phyloP scores from a whole-genome alignment of 2,329 filamentous ascomycete species.

The Fusarium lateritium region DNA sequence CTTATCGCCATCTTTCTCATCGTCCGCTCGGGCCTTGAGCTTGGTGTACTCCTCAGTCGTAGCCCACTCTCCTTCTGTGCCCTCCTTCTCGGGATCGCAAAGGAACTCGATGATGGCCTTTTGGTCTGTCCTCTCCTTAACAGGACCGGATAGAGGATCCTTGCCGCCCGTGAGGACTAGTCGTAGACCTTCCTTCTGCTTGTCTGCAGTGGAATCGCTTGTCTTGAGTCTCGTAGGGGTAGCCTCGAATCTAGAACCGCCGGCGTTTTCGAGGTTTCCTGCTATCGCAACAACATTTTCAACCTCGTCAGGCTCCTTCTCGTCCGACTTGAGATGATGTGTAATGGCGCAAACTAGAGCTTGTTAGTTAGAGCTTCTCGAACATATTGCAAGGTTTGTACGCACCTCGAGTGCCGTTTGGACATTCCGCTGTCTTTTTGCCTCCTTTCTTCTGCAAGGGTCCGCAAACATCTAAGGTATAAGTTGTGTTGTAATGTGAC shows the following conservation, averaged over 20 bases:
- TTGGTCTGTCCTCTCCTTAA: conserved; percentile 70
- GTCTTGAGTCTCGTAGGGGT: conserved; percentile 76
- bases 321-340: conserved; percentile 64
- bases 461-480: conserved; percentile 83
- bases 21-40: conserved; percentile 49
- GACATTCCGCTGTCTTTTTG: conserved; percentile 73
- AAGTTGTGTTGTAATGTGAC: conserved; percentile 77
- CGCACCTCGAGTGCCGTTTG: conserved; percentile 77
- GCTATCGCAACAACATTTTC: conserved; percentile 78
- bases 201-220: conserved; percentile 74
- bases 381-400: conserved; percentile 24
- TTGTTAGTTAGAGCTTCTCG: conserved; percentile 20
- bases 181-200: conserved; percentile 78
- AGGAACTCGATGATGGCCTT: conserved; percentile 87
- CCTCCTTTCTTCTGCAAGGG: conserved; percentile 74
- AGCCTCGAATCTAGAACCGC: conserved; percentile 74
- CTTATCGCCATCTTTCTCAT: conserved; percentile 51
- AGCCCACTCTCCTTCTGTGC: conserved; percentile 79
- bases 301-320: conserved; percentile 58
- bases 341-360: conserved; percentile 81
- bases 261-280: conserved; percentile 74
- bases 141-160: conserved; percentile 65
- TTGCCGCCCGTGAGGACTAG: conserved; percentile 76
- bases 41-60: conserved; percentile 68
- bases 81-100: conserved; percentile 81